These are phyloP conservation scores for Carex myosuroides DNA, from an alignment of 176 grass and related monocot genomes.

Conservation along the genomic window DNA sequence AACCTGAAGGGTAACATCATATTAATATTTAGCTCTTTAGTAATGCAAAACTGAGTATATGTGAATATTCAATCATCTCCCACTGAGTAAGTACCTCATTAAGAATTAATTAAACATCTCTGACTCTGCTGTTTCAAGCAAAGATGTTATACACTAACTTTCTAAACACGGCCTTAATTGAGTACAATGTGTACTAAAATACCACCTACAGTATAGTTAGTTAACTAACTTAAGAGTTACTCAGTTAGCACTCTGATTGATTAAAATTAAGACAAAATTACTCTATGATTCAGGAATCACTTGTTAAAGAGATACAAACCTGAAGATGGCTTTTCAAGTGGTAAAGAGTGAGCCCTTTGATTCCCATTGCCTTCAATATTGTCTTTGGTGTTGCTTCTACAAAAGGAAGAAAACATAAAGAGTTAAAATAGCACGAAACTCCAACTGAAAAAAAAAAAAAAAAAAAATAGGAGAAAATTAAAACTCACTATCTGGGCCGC, in stretches of 20 bases:
- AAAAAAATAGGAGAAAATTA: not conserved
- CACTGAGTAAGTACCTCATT: not conserved
- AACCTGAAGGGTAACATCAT: not conserved
- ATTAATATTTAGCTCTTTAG: not conserved
- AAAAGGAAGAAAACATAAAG: not conserved
- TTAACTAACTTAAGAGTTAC: not conserved
- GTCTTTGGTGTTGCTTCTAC: slow-evolving; percentile 98
- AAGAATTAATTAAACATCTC: not conserved
- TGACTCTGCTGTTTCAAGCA: not conserved
- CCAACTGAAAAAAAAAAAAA: not conserved
- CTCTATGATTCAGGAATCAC: not conserved
- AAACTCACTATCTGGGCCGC: slow-evolving; percentile 78
- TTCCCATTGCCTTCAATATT: slow-evolving; percentile 97
- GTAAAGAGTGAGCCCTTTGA: slow-evolving; percentile 96
- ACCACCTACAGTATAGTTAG: not conserved
- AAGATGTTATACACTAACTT: not conserved
- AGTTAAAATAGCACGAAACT: not conserved
- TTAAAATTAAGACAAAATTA: not conserved
- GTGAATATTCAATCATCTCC: not conserved
- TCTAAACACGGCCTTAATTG: not conserved
- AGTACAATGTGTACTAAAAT: not conserved
- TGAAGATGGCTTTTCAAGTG: slow-evolving; percentile 99
- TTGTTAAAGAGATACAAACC: slow-evolving; percentile 32
- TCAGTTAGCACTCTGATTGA: not conserved
- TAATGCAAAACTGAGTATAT: not conserved